Base-by-base conservation (phyloP, 2,329 filamentous ascomycete species). In the Fusarium sororula region DNA sequence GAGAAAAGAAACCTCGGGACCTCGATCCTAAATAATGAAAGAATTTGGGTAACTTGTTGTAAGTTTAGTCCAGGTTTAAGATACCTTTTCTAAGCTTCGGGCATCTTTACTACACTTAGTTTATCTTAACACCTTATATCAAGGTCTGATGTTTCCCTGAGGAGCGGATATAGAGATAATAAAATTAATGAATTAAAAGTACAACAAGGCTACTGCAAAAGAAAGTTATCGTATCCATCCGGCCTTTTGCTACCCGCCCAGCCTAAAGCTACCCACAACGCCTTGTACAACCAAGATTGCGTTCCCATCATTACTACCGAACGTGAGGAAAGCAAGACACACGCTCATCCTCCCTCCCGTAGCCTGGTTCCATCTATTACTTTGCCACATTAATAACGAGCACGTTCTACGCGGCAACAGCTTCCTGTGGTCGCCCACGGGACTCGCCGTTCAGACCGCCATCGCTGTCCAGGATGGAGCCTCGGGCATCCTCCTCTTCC, bases 391-490 rank as follows among this genome's bases (percentile, higher is more conserved):
- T 32, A 58, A 62, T 63, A 47, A 54, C 26, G 39, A 47, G 59
- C 45, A 66, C 62, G 38, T 48, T 72, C 82, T 83, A 89, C 54
- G 84, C 86, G 30, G 79, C 84, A 47, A 90, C 79, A 50, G 83
- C 81, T 79, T 89, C 87, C 75, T 90, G 86, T 54, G 86, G 85
- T 54, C 89, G 87, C 26, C 89, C 89, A 53, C 88, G 86, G 63
- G 81, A 85, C 81, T 92, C 90, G 62, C 87, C 87, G 68, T 90
- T 89, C 58, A 90, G 53, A 22, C 85, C 86, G 22, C 81, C 82
- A 61, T 90, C 88, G 51, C 85, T 87, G 55, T 87, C 88, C n/a
- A 87, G 79, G 28, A 85, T 82, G 7, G 87, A 89, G 69, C 85
- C 83, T 48, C 81, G 80, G 22, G 84, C 83, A 17, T 87, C 85